Evolutionary conservation across 805 yeast species (phyloP), one percentile per base, ranked within the genome.

Genomic region (Nakazawaea anatomiae): DNA sequence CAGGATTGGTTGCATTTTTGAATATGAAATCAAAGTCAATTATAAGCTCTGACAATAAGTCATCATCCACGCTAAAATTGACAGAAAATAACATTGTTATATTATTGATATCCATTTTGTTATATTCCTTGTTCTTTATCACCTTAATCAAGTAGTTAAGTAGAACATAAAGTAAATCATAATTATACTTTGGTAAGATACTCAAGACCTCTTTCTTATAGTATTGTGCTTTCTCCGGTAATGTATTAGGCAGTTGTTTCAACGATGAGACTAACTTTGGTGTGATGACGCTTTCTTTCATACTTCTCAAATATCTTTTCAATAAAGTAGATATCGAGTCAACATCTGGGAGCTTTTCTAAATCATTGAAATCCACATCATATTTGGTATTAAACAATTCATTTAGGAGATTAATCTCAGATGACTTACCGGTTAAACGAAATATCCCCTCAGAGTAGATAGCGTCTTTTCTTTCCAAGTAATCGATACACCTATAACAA

Each of bases 401-500:
- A 59, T 84, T 87, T 52, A 88, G 73, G 40, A 73, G 78, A 55
- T 83, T 80, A 39, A 88, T 89, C 48, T 85, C 75, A 1, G 89
- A 77, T 51, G 90, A 86, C 38, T 96, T 88, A 4, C 98, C 98
- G 66, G 91, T 88, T 52, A 90, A 71, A 54, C 99, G 75, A 71
- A 94, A 94, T 3, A 92, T 79, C 9, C 99, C 99, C 60, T 90
- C 96, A 64, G 89, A 94, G 54, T 78, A 78, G n/a, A 84, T 72
- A 0, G 96, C 96, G 27, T 84, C 81, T 29, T 83, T 77, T 39
- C 72, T 75, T 46, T 76, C 74, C 46, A 92, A 71, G 57, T 76
- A 87, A 51, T 80, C 85, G 35, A 91, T 60, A 60, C 96, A 89
- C 53, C 96, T 70, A 58, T 71, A 86, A 14, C 89, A 79, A 6